These are phyloP conservation scores for Beta lomatogona DNA, from an alignment of 179 eudicot species.

Conservation along the genomic window DNA sequence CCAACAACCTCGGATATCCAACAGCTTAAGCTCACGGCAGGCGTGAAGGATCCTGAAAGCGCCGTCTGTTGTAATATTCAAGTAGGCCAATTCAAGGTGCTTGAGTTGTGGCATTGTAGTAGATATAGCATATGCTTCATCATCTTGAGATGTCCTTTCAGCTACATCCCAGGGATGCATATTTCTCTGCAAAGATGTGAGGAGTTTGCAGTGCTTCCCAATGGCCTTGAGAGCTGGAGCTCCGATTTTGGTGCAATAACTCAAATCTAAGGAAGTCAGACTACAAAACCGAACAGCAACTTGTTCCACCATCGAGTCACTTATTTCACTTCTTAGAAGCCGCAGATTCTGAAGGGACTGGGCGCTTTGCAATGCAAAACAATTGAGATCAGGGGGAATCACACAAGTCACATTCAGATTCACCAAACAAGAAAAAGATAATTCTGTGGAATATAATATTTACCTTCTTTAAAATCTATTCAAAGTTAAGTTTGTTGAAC, in stretches of 20 bases:
- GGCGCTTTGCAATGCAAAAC: constrained; percentile 48
- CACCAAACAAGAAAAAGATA: not conserved
- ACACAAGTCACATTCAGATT: not conserved
- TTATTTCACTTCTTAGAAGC: constrained; percentile 60
- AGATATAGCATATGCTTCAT: constrained; percentile 70
- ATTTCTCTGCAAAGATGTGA: constrained; percentile 47
- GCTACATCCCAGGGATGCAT: constrained; percentile 69
- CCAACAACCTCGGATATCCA: constrained; percentile 80
- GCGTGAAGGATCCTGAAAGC: constrained; percentile 39
- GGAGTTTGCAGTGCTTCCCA: constrained; percentile 57
- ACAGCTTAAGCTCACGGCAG: constrained; percentile 50
- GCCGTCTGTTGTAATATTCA: constrained; percentile 47
- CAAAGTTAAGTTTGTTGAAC: not conserved
- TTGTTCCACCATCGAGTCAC: constrained; percentile 45
- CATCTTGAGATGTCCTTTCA: constrained; percentile 54
- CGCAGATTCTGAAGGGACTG: constrained; percentile 50
- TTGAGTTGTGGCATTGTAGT: constrained; percentile 68
- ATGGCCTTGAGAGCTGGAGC: constrained; percentile 52
- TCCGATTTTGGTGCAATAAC: constrained; percentile 68
- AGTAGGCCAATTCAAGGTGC: constrained; percentile 68
- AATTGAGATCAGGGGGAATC: not conserved
- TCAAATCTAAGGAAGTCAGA: constrained; percentile 59
- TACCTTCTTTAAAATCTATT: not conserved
- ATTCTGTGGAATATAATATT: not conserved
- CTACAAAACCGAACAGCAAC: constrained; percentile 43